Conservation (phyloP, 345 rosid genomes). For the Citrus trifoliata region DNA sequence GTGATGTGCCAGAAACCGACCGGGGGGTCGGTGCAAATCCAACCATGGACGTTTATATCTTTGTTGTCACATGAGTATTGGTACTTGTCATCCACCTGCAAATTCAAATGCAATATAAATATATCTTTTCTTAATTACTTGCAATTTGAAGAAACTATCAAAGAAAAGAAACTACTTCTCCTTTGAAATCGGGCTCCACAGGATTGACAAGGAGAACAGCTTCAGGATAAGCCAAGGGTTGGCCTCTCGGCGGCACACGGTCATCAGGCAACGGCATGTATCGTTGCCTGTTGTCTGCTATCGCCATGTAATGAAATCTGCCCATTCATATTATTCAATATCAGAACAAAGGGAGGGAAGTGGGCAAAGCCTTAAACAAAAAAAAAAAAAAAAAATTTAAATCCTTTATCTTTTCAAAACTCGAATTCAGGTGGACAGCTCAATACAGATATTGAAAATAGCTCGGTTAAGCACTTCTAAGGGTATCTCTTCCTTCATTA, state of each 20-base stretch:
- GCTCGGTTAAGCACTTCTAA: too few species aligned
- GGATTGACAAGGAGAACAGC: conserved; percentile 57
- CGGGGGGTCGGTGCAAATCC: conserved; percentile 63
- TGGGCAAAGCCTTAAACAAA: too few species aligned
- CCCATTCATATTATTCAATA: not conserved
- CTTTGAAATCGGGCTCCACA: conserved; percentile 36
- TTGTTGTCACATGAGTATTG: conserved; percentile 78
- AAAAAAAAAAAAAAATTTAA: too few species aligned
- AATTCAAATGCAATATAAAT: not conserved
- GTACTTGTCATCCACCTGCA: conserved; percentile 89
- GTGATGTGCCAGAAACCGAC: conserved; percentile 94
- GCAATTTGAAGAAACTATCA: too few species aligned
- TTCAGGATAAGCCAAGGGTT: conserved; percentile 43
- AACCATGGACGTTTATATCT: conserved; percentile 75
- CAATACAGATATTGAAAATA: too few species aligned
- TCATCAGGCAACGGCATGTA: conserved; percentile 53
- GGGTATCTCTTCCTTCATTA: too few species aligned
- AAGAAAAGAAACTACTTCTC: conserved; percentile 31
- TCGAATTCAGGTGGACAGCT: too few species aligned
- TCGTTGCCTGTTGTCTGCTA: conserved; percentile 49
- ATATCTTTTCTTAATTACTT: too few species aligned
- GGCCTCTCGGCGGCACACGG: conserved; percentile 38
- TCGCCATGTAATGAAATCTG: conserved; percentile 54
- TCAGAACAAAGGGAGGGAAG: not conserved
- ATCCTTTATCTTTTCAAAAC: too few species aligned